Base-by-base conservation (phyloP, 2,329 filamentous ascomycete genomes). In the Canariomyces notabilis region DNA sequence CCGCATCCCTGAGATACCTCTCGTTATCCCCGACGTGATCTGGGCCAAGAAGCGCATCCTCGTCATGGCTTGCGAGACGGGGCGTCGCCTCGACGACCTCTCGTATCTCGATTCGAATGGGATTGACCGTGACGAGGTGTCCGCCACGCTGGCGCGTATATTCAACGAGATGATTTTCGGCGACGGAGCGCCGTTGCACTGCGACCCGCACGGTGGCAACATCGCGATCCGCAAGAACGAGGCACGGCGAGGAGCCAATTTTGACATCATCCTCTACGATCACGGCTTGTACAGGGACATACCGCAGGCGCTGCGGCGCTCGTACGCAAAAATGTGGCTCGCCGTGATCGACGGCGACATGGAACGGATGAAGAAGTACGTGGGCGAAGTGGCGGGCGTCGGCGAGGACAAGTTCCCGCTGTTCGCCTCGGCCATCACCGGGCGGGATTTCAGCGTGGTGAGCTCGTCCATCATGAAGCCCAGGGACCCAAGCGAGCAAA, bases 101-200 rank as follows among this genome's bases (percentile, higher is more conserved):
- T 80, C 80, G 14, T 97, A 87, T 62, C 74, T 98, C 3, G 93
- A 97, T 64, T 72, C 76, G 6, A 86, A 94, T 63, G 78, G 80
- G 48, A 98, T 98, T 62, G 89, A 95, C 65, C 82, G 93, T 16
- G 93, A 97, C 61, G 91, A 97, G 66, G 93, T 98, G 5, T 95
- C 90, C 0, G 90, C 91, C 1, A 86, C 89, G 0, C 74, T 98
- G 4, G 85, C 93, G 0, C 82, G 84, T 49, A 89, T 98, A 49
- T 98, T 98, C 76, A 98, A 98, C 72, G 90, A 97, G 64, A 98
- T 98, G 93, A 96, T 98, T 57, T 98, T 98, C 56, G 90, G 91
- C 39, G 79, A 83, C 42, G 78, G 84, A 49, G 91, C 91, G 0
- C 89, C 93, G 0, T 71, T 98, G 32, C 93, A 98, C 69, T 98